Base-by-base conservation (phyloP, 345 rosid genomes). In the Syzygium jambos region DNA sequence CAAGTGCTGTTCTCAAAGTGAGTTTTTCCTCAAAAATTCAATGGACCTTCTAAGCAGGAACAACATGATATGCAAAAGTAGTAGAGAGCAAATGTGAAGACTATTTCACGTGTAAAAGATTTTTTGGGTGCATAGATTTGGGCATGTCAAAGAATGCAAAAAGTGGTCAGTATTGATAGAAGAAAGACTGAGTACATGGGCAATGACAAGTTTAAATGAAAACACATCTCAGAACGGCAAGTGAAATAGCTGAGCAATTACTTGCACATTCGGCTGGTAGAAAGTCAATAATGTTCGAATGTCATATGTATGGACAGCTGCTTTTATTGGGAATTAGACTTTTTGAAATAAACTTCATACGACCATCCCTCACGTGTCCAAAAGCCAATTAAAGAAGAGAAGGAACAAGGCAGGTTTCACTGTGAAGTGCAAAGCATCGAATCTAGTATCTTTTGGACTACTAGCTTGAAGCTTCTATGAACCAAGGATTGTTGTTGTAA, bases 11-110 rank as follows among this genome's bases (percentile, higher is more conserved):
- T 63, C 22, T 29, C 11, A 63, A 29, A 29, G 1, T 29, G 77
- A 5, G 21, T 13, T 15, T 61, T 61, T 63, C 22, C 41, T 17
- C 11, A 30, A 16, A 65, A 43, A 68, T 68, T 68, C 41, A 34
- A 68, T 0, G 1, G 5, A 34, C 23, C 46, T 68, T 16, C 23
- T 12, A 59, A 59, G 73, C 73, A 4, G 0, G 17, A 61, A 12
- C 34, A 61, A 27, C 17, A 13, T 61, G 73, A 27, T 13, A 61
- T 27, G 34, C 29, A 9, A n/a, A 61, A 61, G 68, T 27, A n/a
- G 68, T 19, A 61, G 3, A 25, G 65, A 59, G 30, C 16, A 59
- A 59, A 29, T 2, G 29, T 7, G 1, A 59, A 59, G n/a, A 59
- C 29, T 5, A 59, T 59, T 27, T 27, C 30, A 27, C 27, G n/a